These are phyloP conservation scores for Cryptococcus floricola DNA, from an alignment of 1,284 basidiomycete species.

Conservation along the genomic window DNA sequence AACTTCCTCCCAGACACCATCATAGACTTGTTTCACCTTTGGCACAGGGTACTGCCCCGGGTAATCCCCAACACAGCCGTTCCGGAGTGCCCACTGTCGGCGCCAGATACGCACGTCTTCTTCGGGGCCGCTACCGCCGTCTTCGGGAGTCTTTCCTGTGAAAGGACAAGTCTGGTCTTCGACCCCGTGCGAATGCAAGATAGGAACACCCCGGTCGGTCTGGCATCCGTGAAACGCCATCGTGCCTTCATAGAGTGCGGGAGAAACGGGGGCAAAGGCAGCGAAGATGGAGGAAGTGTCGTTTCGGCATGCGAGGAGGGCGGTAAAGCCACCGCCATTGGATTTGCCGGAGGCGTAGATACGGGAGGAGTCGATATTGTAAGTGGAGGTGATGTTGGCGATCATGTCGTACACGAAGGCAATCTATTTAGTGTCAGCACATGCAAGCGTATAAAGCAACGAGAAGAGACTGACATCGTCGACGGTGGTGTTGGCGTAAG, in stretches of 20 bases:
- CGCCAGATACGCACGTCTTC: constrained; percentile 21
- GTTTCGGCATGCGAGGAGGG: constrained; percentile 19
- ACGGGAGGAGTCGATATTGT: constrained; percentile 17
- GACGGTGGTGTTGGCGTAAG: constrained; percentile 25
- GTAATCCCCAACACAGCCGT: constrained; percentile 12
- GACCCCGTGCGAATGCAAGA: constrained; percentile 24
- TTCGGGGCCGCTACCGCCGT: constrained; percentile 13
- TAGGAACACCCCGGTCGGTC: constrained; percentile 19
- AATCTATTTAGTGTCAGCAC: background rate
- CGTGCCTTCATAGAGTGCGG: constrained; percentile 23
- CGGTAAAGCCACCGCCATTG: constrained; percentile 26
- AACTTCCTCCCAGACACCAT: constrained; percentile 10
- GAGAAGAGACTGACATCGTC: constrained; percentile 24
- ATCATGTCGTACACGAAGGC: constrained; percentile 27
- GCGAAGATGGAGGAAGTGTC: constrained; percentile 27
- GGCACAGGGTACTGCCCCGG: background rate
- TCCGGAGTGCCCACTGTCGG: constrained; percentile 19
- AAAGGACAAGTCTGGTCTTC: constrained; percentile 23
- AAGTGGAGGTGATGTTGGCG: constrained; percentile 14
- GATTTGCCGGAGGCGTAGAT: constrained; percentile 29
- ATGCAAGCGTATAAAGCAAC: background rate
- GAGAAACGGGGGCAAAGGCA: constrained; percentile 26
- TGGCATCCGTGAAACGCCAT: constrained; percentile 22
- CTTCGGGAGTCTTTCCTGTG: constrained; percentile 14
- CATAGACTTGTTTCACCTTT: constrained; percentile 1